A percentile compares a stretch with the other conserved stretches of the same genome.
These are phyloP conservation scores for Trichoderma sp. DNA, from an alignment of 2,329 filamentous ascomycete species.

Conservation along the genomic window DNA sequence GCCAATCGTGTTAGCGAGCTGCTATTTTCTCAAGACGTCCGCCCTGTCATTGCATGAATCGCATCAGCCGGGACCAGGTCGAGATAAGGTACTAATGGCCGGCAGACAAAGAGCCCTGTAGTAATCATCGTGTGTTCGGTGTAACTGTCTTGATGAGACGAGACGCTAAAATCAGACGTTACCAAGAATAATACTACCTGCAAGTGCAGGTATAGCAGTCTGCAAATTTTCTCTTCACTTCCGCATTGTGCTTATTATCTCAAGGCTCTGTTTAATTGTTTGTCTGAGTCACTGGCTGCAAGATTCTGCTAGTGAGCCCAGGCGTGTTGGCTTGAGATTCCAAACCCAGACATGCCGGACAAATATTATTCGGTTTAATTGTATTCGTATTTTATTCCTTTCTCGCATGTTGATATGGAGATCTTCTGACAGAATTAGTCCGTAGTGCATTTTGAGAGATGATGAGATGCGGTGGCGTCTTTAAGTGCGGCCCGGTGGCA, in stretches of 20 bases:
- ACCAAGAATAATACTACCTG: not conserved
- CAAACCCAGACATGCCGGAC: not conserved
- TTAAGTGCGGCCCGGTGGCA: conserved; percentile 16
- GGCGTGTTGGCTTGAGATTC: not conserved
- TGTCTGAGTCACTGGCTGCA: not conserved
- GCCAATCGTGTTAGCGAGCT: conserved; percentile 11
- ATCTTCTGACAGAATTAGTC: conserved; percentile 13
- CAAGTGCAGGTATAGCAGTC: not conserved
- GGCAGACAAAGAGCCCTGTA: not conserved
- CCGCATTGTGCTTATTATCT: not conserved
- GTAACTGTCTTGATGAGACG: conserved; percentile 6
- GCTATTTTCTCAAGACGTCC: not conserved
- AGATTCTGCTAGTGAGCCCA: not conserved
- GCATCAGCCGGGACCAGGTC: conserved; percentile 9
- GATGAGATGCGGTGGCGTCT: conserved; percentile 19
- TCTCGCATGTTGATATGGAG: not conserved
- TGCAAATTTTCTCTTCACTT: not conserved
- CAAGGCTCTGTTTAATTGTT: not conserved
- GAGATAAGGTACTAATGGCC: conserved; percentile 8
- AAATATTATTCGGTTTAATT: not conserved
- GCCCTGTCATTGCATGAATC: conserved; percentile 13
- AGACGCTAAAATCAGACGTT: conserved; percentile 5
- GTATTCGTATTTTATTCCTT: not conserved
- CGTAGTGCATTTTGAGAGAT: conserved; percentile 13
- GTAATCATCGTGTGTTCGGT: not conserved